These are phyloP conservation scores for Apiotrichum laibachii DNA, from an alignment of 1,284 basidiomycete species.

Conservation along the genomic window DNA sequence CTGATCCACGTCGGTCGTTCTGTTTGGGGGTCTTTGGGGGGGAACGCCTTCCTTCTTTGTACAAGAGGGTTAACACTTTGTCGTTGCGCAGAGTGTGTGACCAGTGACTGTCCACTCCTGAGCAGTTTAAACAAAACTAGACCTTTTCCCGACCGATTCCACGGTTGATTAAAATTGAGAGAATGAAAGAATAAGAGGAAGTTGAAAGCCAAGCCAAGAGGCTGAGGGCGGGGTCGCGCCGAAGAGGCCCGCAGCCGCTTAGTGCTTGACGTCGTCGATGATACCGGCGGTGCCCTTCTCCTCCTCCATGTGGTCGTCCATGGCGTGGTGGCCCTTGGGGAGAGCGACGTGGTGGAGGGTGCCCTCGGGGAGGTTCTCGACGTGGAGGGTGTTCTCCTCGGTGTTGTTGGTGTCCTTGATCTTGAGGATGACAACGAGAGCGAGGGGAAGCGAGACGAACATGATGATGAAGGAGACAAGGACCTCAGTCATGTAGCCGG, in stretches of 20 bases:
- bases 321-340: constrained; percentile 30
- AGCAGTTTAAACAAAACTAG: too few species aligned
- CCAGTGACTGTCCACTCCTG: too few species aligned
- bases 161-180: too few species aligned
- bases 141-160: too few species aligned
- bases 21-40: too few species aligned
- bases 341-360: constrained; percentile 29
- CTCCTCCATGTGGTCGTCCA: constrained; percentile 2
- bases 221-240: too few species aligned
- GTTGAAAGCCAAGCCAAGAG: too few species aligned
- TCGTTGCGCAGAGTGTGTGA: too few species aligned
- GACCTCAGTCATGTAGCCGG: constrained; percentile 41
- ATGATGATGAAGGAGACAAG: constrained; percentile 40
- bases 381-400: constrained; percentile 24
- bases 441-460: constrained; percentile 37
- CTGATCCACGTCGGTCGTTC: too few species aligned
- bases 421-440: constrained; percentile 30
- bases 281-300: constrained; percentile 4
- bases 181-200: too few species aligned
- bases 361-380: constrained; percentile 32
- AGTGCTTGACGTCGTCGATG: background rate
- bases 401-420: constrained; percentile 38
- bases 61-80: too few species aligned
- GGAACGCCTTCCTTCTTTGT: too few species aligned
- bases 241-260: background rate